Base-by-base conservation (phyloP, 169 alveolate genomes). In the Plasmodium falciparum region DNA sequence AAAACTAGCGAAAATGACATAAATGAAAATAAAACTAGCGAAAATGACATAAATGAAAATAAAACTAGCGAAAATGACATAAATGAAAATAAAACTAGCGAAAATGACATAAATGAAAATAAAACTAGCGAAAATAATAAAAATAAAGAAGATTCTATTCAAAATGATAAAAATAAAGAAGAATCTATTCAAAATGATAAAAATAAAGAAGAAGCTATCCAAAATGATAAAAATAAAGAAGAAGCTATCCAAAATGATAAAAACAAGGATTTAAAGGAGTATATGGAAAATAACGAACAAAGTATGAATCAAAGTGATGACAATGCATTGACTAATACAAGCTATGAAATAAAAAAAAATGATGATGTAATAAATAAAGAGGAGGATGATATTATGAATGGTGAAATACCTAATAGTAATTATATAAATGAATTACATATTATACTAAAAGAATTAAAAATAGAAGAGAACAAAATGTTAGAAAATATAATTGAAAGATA, bases 401-500 rank as follows among this genome's bases (percentile, higher is more conserved):
- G 43, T 43, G 33, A 5, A n/a, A 61, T 58, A n/a, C 56, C 43
- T n/a, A 39, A 9, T 8, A 50, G 24, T 43, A 9, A 39, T 17
- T 20, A 62, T 50, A 12, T 33, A 13, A 33, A 8, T 7, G 66
- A 75, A n/a, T 47, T 69, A n/a, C 20, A 45, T 13, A 61, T 47
- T 54, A 56, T 15, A 29, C 13, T 75, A 43, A 33, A 75, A 75
- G 65, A 63, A 26, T 24, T 75, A 39, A 75, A 75, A 3, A 15
- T 3, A 47, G 88, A 62, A 69, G 74, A 75, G 45, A 61, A 8
- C 24, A 3, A 52, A 22, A 75, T 11, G 45, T 75, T 75, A 43
- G 69, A 75, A 39, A 63, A 67, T n/a, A 75, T 75, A 26, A 15
- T 75, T 43, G 47, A 75, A 12, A 75, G 43, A 29, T 75, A 75